Conservation (phyloP, 2,329 filamentous ascomycete species). For the Gyromitra esculenta region DNA sequence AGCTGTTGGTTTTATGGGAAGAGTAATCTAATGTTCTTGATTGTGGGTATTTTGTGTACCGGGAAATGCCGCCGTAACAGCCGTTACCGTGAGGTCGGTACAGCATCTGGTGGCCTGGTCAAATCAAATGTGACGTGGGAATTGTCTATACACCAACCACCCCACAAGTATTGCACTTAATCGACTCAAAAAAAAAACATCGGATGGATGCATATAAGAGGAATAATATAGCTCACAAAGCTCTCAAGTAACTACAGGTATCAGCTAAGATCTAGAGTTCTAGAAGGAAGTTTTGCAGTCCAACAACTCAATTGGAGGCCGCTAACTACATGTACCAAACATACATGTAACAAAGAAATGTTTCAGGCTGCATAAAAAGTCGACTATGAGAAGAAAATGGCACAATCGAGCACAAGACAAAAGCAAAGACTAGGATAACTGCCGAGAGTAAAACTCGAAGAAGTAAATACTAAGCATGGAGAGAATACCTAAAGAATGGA, state of each 20-base stretch:
- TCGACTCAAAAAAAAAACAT: slow-evolving; percentile 18
- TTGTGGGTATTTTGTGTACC: slow-evolving; percentile 11
- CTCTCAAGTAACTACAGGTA: not conserved
- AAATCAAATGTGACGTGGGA: not conserved
- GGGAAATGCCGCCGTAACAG: slow-evolving; percentile 21
- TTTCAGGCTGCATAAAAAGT: not conserved
- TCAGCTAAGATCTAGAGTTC: too few relatives aligned
- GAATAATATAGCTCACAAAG: not conserved
- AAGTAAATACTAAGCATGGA: slow-evolving; percentile 22
- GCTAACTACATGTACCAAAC: not conserved
- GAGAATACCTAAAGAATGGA: slow-evolving; percentile 4
- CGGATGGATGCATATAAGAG: slow-evolving; percentile 14
- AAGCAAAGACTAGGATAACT: slow-evolving; percentile 22
- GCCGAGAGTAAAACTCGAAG: slow-evolving; percentile 22
- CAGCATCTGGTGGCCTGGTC: slow-evolving; percentile 13
- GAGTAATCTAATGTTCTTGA: not conserved
- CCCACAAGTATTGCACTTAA: not conserved
- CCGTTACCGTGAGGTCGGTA: not conserved
- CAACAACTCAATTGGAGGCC: not conserved
- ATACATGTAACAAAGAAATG: not conserved
- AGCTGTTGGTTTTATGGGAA: slow-evolving; percentile 3
- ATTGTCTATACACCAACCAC: not conserved
- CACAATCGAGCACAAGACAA: slow-evolving; percentile 12
- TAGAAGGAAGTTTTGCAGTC: not conserved
- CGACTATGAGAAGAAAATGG: slow-evolving; percentile 14